Evolutionary conservation across 2,329 filamentous ascomycete species (phyloP).

Genomic region (Monilinia fructicola): DNA sequence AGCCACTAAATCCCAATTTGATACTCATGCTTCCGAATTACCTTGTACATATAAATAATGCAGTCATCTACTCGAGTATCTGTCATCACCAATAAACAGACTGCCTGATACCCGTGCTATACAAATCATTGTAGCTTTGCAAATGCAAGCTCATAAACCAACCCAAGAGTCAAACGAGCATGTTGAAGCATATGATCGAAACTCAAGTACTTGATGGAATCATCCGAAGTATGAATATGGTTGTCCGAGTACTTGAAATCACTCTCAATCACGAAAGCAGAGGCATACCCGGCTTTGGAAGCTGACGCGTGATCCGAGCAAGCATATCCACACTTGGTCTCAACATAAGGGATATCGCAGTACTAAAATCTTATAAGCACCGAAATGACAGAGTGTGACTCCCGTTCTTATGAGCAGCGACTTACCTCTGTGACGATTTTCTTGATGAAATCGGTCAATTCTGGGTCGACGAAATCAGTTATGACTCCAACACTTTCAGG

Average conservation of each 20-base stretch:
- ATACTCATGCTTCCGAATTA: background rate
- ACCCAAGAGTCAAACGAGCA: constrained; percentile 76
- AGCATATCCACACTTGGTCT: constrained; percentile 87
- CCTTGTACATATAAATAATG: background rate
- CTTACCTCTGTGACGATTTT: constrained; percentile 69
- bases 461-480: constrained; percentile 82
- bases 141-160: constrained; percentile 82
- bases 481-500: constrained; percentile 89
- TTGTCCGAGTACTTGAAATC: constrained; percentile 65
- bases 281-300: constrained; percentile 71
- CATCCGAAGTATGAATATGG: constrained; percentile 69
- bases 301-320: constrained; percentile 75
- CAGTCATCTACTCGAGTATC: too few relatives aligned
- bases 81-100: background rate
- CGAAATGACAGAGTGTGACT: background rate
- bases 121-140: constrained; percentile 48
- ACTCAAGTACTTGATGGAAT: constrained; percentile 68
- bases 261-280: constrained; percentile 74
- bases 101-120: background rate
- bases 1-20: background rate
- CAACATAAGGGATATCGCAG: constrained; percentile 81
- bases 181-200: constrained; percentile 94
- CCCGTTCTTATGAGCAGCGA: background rate
- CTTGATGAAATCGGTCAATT: constrained; percentile 87
- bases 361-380: constrained; percentile 53